phyloP scores from a whole-genome alignment of 2,329 filamentous ascomycete genomes.

The Moelleriella libera region DNA sequence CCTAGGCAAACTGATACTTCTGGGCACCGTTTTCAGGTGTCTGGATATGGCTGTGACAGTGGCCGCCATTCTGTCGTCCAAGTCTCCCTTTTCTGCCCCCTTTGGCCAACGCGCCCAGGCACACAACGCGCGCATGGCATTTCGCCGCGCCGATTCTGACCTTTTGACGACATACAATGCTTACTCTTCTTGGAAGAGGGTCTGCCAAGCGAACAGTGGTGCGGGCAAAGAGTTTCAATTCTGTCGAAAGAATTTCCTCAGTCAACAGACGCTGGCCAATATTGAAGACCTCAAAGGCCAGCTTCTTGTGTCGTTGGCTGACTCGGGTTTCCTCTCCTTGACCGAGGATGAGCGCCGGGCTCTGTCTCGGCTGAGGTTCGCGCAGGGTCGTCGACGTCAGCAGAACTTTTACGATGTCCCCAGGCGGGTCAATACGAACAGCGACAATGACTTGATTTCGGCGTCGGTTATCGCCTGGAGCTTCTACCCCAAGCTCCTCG shows the following conservation, averaged over 20 bases:
- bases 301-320: conserved; percentile 68
- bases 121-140: conserved; percentile 63
- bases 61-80: conserved; percentile 85
- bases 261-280: conserved; percentile 72
- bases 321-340: conserved; percentile 69
- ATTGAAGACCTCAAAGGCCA: conserved; percentile 96
- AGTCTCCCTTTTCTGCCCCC: conserved; percentile 81
- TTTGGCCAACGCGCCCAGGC: conserved; percentile 75
- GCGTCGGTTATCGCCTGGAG: conserved; percentile 81
- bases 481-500: conserved; percentile 88
- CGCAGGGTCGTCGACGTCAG: conserved; percentile 38
- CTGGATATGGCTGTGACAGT: conserved; percentile 85
- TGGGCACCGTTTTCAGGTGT: conserved; percentile 78
- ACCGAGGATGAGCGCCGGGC: conserved; percentile 57
- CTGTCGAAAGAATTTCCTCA: conserved; percentile 89
- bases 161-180: conserved; percentile 88
- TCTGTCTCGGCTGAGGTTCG: conserved; percentile 55
- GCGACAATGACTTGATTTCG: conserved; percentile 65
- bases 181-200: conserved; percentile 75
- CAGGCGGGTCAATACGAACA: conserved; percentile 58
- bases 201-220: conserved; percentile 50
- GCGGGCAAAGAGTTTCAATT: conserved; percentile 71
- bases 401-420: conserved; percentile 75
- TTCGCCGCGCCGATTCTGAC: conserved; percentile 80
- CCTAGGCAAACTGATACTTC: conserved; percentile 80